Base-by-base conservation (phyloP, 179 eudicot species). In the Actinidia polygama region DNA sequence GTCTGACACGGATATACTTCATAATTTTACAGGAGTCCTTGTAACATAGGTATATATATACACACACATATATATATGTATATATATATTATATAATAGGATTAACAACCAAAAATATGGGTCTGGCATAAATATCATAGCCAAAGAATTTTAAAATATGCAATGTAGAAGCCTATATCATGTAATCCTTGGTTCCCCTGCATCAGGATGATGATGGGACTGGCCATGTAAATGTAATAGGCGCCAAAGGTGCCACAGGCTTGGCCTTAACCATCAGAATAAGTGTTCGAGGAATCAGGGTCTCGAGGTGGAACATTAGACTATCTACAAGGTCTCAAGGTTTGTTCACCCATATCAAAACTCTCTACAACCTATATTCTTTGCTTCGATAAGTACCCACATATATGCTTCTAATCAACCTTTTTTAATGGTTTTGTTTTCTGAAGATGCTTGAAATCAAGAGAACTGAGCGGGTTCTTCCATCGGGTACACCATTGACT, bases 121-220 rank as follows among this genome's bases (percentile, higher is more conserved):
- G 4, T 51, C 49, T 46, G 51, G 26, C 61, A 36, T 87, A 50
- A 47, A 59, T 46, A 44, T 73, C 16, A 64, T 54, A 68, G 5
- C 19, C 18, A 30, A 18, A 67, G 4, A 16, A 69, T 12, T 63
- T 57, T 14, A 44, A 57, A 1, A 3, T 5, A 9, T 44, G 53
- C 12, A 21, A 16, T 57, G 6, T 50, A 24, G 16, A 12, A 7
- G 67, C n/a, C 14, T 30, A 54, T 55, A 55, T 70, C 11, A 44
- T 21, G 4, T 67, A 4, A 50, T 16, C 40, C 75, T 72, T 59
- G 40, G 47, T 69, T 47, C 5, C 21, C 78, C 26, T 83, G 62
- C 79, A 30, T 78, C 82, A 96, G 98, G 99, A 96, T 89, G 99
- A 96, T 89, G 99, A 96, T 89, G 99, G 98, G n/a, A 92, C 95